Conservation (phyloP, 1,139 yeast genomes). For the Arxiozyma heterogenica region DNA sequence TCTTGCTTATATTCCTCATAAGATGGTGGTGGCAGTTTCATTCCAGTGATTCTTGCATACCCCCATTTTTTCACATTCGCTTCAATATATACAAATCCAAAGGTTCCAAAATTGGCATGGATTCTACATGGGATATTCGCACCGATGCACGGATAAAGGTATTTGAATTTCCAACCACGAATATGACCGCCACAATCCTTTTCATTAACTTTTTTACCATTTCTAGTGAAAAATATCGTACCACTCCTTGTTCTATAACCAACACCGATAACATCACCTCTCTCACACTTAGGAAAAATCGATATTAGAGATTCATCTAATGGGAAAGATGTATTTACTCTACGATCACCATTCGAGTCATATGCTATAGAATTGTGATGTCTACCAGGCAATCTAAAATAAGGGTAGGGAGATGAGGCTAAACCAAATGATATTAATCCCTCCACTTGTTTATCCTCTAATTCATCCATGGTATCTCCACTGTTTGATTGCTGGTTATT, state of each 20-base stretch:
- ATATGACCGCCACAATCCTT: slow-evolving; percentile 65
- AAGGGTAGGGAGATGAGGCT: slow-evolving; percentile 82
- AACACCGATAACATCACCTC: slow-evolving; percentile 59
- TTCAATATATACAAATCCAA: slow-evolving; percentile 89
- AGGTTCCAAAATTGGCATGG: slow-evolving; percentile 80
- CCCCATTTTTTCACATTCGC: slow-evolving; percentile 89
- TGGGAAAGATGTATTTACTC: slow-evolving; percentile 69
- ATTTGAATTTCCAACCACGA: slow-evolving; percentile 69
- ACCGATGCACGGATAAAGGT: slow-evolving; percentile 85
- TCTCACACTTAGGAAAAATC: slow-evolving; percentile 65
- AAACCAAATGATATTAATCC: slow-evolving; percentile 64
- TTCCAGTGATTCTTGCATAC: slow-evolving; percentile 65
- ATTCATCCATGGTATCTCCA: slow-evolving; percentile 16
- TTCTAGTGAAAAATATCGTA: slow-evolving; percentile 57
- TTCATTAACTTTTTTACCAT: slow-evolving; percentile 61
- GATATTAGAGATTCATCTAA: slow-evolving; percentile 43
- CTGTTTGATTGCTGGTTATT: slow-evolving; percentile 41
- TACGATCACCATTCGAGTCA: slow-evolving; percentile 73
- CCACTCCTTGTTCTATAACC: slow-evolving; percentile 56
- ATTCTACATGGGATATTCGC: slow-evolving; percentile 64
- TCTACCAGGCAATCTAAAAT: slow-evolving; percentile 67
- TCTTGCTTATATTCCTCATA: slow-evolving; percentile 45
- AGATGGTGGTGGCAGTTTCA: slow-evolving; percentile 64
- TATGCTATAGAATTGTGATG: slow-evolving; percentile 78
- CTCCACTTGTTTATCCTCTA: slow-evolving; percentile 5